Base-by-base conservation (phyloP, 352 stramenopile species). In the Globisporangium spiculum region DNA sequence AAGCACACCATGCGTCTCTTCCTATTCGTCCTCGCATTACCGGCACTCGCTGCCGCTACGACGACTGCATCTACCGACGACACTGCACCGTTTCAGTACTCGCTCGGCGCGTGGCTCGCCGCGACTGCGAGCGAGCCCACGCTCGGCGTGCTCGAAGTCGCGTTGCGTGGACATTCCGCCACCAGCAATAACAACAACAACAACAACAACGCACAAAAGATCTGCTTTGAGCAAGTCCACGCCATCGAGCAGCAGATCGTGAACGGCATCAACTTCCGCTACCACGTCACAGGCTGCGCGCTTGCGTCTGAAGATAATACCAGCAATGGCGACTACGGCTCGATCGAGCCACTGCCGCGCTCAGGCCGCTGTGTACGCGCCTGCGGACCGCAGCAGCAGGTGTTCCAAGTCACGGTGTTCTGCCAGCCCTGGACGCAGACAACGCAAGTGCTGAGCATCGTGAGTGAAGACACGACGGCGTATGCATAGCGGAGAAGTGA, bases 251-350 rank as follows among this genome's bases (percentile, higher is more conserved):
- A 83, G 75, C 81, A 88, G 71, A 80, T 89, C 66, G 81, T 89
- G 57, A 80, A 86, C 57, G 81, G 81, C 59, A 84, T 86, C 66
- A 81, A 86, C 68, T 89, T 86, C 60, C 77, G 78, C 70, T 89
- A 78, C 73, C 72, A 83, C 59, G 65, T 86, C 26, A 69, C 66
- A 5, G 81, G 79, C 14, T 89, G 81, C 52, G 66, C 73, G 46
- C 56, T 78, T 14, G 32, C 20, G 0, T 22, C n/a, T 36, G 4
- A 32, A 34, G 32, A 38, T 22, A 52, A 59, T 44, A 32, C 4
- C 30, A 62, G 52, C 41, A 50, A 8, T 52, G 18, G 44, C 0
- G 44, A 63, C n/a, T 63, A 41, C 41, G 55, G 38, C 54, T 41
- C 27, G 3, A 18, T 46, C 0, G 60, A 67, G 27, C 22, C 41